phyloP scores from a whole-genome alignment of 257 asterid genomes.

The Ocimum tenuiflorum region DNA sequence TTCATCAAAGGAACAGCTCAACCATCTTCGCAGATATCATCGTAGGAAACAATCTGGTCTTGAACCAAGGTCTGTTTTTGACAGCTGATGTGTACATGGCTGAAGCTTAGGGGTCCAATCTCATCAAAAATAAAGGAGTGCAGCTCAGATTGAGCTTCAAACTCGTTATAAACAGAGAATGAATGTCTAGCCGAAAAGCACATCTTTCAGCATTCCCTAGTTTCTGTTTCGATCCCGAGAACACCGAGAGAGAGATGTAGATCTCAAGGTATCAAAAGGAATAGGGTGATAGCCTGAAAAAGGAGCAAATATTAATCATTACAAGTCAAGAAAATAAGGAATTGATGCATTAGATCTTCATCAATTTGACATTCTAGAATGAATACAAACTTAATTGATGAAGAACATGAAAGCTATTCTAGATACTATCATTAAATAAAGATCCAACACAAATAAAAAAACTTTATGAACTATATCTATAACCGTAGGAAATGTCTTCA shows the following conservation, averaged over 20 bases:
- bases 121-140: slow-evolving; percentile 39
- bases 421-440: too few relatives aligned
- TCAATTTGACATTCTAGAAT: background rate
- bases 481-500: background rate
- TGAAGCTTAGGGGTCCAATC: slow-evolving; percentile 26
- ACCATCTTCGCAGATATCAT: slow-evolving; percentile 57
- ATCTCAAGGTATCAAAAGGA: background rate
- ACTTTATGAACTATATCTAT: too few relatives aligned
- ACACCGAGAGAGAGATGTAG: slow-evolving; percentile 15
- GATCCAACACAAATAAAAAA: too few relatives aligned
- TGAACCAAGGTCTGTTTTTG: slow-evolving; percentile 11
- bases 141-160: slow-evolving; percentile 35
- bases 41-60: slow-evolving; percentile 28
- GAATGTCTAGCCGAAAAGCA: slow-evolving; percentile 38
- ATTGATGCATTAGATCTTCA: background rate
- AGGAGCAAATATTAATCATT: background rate
- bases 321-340: slow-evolving; percentile 2
- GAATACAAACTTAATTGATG: background rate
- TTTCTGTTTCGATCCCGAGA: slow-evolving; percentile 25
- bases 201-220: slow-evolving; percentile 92
- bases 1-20: slow-evolving; percentile 25
- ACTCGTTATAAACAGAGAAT: slow-evolving; percentile 25
- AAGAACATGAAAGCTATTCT: background rate
- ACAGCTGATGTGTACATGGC: background rate
- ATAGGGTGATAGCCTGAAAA: slow-evolving; percentile 34